A percentile compares a stretch with the other conserved stretches of the same genome.
These are phyloP conservation scores for Acacia melanoxylon DNA, from an alignment of 306 rosid species.

Conservation along the genomic window DNA sequence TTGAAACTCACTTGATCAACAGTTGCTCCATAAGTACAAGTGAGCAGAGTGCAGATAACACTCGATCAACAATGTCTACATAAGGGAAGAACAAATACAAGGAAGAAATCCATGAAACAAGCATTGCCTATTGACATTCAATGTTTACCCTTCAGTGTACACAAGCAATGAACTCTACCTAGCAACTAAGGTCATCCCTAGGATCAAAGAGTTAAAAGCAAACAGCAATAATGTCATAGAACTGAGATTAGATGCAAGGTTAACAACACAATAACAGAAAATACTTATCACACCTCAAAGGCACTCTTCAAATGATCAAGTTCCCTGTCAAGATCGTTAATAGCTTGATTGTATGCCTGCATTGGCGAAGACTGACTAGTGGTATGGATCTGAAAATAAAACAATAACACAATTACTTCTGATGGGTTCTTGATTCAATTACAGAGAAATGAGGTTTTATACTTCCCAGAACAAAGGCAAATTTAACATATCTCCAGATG, in stretches of 20 bases:
- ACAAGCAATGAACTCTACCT: neutral
- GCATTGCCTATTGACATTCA: neutral
- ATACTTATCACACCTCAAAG: slow-evolving; percentile 60
- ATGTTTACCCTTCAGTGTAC: neutral
- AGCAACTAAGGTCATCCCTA: neutral
- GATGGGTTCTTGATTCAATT: neutral
- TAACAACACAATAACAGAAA: neutral
- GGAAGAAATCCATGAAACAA: neutral
- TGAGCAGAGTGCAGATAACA: neutral
- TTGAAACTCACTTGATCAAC: neutral
- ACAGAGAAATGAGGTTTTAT: neutral
- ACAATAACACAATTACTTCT: slow-evolving; percentile 1
- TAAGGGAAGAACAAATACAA: neutral
- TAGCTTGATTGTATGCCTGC: slow-evolving; percentile 96
- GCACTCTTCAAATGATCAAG: slow-evolving; percentile 73
- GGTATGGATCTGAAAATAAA: slow-evolving; percentile 74
- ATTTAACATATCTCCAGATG: neutral
- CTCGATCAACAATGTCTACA: slow-evolving; percentile 8
- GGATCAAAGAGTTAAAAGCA: slow-evolving; percentile 15
- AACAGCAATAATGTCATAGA: neutral
- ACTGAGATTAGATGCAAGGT: neutral
- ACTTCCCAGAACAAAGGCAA: neutral
- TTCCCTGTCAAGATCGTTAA: slow-evolving; percentile 87
- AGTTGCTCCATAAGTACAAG: neutral
- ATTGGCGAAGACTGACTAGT: slow-evolving; percentile 89